Base-by-base conservation (phyloP, 2,329 filamentous ascomycete species). In the Clonostachys chloroleuca region DNA sequence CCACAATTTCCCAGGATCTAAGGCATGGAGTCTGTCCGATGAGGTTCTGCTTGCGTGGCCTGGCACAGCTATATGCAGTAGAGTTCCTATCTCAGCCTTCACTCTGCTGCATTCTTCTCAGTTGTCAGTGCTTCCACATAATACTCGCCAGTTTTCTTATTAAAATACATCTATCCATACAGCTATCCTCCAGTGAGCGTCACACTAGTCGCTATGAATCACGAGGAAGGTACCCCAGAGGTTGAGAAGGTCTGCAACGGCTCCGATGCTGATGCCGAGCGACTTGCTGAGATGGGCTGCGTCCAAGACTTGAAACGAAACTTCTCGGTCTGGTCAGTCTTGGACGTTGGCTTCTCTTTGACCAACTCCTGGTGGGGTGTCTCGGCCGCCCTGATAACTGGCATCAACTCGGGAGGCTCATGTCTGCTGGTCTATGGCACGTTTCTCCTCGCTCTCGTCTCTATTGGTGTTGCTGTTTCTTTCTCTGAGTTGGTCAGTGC, bases 321-420 rank as follows among this genome's bases (percentile, higher is more conserved):
- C 52, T 76, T 76, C 50, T 69, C 65, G 17, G 66, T 69, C 13
- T 64, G 73, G 53, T 73, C 69, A 42, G 61, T 76, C 33, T 72
- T 75, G 48, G 73, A 72, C 6, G 63, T 75, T 12, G 72, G 72
- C 2, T 73, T 72, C 6, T 72, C 71, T 7, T 70, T 70, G n/a
- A 75, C 72, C 13, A 75, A 75, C 40, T 75, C 72, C 1, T 75
- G 72, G 71, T 73, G 70, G 5, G 72, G 69, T 51, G 62, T 74
- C 3, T 70, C 71, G 13, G 56, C 72, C 5, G 68, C 68, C 1
- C 57, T 74, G 40, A 68, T 72, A 39, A 74, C 73, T 3, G 69
- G 69, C 40, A 73, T 77, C 47, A 65, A 66, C 40, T 71, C 72
- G 20, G 73, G 73, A 12, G 73, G 73, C 1, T 73, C 73, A 17